A percentile compares a stretch with the other conserved stretches of the same genome.
These are phyloP conservation scores for Candida piceae DNA, from an alignment of 805 yeast genomes.

Conservation along the genomic window DNA sequence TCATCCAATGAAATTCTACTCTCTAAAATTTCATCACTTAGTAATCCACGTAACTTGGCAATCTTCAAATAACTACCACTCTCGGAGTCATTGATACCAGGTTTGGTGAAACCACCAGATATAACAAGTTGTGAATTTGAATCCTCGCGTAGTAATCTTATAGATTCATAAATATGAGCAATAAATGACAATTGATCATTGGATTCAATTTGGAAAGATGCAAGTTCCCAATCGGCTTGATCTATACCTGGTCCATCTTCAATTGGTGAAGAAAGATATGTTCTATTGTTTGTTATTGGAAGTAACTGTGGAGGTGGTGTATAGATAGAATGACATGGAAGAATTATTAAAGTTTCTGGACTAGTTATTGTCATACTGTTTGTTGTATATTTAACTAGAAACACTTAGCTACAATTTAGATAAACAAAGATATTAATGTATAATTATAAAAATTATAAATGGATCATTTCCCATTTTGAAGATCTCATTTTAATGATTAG, in stretches of 20 bases:
- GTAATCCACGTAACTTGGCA: conserved; percentile 32
- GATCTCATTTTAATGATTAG: too few relatives aligned
- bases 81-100: conserved; percentile 45
- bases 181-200: conserved; percentile 63
- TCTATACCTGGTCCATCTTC: conserved; percentile 38
- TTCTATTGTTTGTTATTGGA: too few relatives aligned
- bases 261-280: neutral
- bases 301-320: neutral
- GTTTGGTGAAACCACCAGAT: conserved; percentile 70
- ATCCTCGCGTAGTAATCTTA: conserved; percentile 30
- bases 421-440: too few relatives aligned
- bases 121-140: conserved; percentile 19
- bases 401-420: too few relatives aligned
- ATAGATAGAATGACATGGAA: conserved; percentile 40
- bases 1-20: conserved; percentile 51
- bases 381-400: neutral
- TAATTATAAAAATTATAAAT: too few relatives aligned
- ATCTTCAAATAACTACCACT: conserved; percentile 51
- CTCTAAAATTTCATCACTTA: conserved; percentile 5
- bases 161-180: conserved; percentile 49
- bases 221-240: conserved; percentile 60
- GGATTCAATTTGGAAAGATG: conserved; percentile 63
- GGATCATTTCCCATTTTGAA: too few relatives aligned
- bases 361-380: conserved; percentile 1
- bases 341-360: conserved; percentile 33